Evolutionary conservation across 768 basidiomycete genomes (phyloP), one percentile per base, ranked within the genome.

Genomic region (Mrakia blollopis): DNA sequence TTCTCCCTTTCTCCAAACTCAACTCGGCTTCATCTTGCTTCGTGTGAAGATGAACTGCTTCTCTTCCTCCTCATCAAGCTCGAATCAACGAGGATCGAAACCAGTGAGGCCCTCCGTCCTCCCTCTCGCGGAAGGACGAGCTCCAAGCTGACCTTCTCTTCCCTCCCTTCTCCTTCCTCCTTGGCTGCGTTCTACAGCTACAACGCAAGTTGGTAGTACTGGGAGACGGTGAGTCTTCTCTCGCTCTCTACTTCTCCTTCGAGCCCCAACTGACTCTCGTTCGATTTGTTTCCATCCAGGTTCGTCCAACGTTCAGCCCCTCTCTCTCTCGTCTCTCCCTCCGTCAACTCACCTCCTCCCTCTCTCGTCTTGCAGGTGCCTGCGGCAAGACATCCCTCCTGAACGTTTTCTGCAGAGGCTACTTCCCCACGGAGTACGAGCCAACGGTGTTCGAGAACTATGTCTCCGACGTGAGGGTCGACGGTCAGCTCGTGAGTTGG

Each of bases 401-500:
- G 1, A 72, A 50, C 71, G 71, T 72, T 16, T 72, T 52, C 35
- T 37, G 35, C 13, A 8, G 54, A 28, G 71, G 71, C 25, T 60
- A 57, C 14, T 72, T 57, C 32, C 71, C 71, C 2, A 60, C 14
- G 3, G 50, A 23, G 35, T 72, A 72, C n/a, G 71, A 72, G 37
- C 71, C 71, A 2, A 72, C 71, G 57, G 71, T 72, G 32, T 72
- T 72, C 30, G 71, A 72, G 54, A 72, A 72, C 71, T 72, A 72
- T 14, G 71, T 72, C 18, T 39, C 32, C 23, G 71, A 72, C 25
- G 35, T 37, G 16, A 52, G 71, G 13, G 52, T 72, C 28, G 54
- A 60, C 35, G 54, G 52, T 21, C 50, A 39, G 21, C 32, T 72
- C 30, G 71, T 72, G 47, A 71, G 50, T 52, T 25, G 10, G 16